Evolutionary conservation across 805 yeast genomes (phyloP), one percentile per base, ranked within the genome.

Genomic region (Kazachstania bromeliacearum): DNA sequence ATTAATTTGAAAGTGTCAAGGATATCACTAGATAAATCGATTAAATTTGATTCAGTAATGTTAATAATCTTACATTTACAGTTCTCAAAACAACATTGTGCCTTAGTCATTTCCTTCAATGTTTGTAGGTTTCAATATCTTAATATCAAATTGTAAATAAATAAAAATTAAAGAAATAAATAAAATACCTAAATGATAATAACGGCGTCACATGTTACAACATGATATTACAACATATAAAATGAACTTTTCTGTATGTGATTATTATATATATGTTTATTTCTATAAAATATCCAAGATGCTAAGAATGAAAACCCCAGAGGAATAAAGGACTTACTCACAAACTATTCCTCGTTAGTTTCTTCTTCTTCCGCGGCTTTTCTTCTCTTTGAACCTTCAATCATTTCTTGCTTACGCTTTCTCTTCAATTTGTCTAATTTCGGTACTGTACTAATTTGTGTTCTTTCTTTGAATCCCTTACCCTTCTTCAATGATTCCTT

Each of bases 401-500:
- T 76, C 94, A 85, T 85, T 41, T 81, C 80, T 31, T 64, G 61
- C 43, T 66, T 71, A 56, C 71, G 75, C 49, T 65, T 74, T 46
- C 79, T 71, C 66, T 83, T 81, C 40, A 73, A 63, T 51, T 74
- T 74, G 17, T 80, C 70, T 20, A 77, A 65, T 38, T 69, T 68
- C 1, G 94, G 94, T 23, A 85, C 94, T 0, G 96, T 88, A 48
- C 92, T 79, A 48, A 88, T 88, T 38, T 75, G 74, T 43, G 73
- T 73, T 48, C 97, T 72, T 39, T 77, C 40, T 27, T 39, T 46
- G 12, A 28, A 29, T 13, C 72, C 55, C 57, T 76, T 72, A 39
- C 71, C 68, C 38, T 59, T 64, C 57, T 78, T 79, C 40, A 83
- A 62, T 36, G 63, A 51, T 46, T 74, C 69, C 65, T 81, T 81